These are phyloP conservation scores for Porogramme epimiltina DNA, from an alignment of 1,284 basidiomycete genomes.

Conservation along the genomic window DNA sequence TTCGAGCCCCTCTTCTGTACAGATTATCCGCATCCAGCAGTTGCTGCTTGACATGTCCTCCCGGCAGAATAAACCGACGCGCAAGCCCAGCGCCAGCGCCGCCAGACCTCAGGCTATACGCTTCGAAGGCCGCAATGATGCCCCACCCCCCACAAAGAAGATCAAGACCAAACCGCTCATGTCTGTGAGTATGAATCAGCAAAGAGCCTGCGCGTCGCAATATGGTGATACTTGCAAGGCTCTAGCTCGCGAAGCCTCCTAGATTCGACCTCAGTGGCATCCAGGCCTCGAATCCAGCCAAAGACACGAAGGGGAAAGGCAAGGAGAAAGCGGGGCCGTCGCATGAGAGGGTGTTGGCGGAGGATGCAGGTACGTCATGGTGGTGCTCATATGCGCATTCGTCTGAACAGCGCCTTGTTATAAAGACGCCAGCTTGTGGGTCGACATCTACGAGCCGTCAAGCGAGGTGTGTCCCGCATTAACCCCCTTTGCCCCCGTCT, in stretches of 20 bases:
- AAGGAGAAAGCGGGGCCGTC: conserved; percentile 41
- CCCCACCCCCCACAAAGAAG: conserved; percentile 18
- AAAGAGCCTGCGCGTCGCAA: background rate
- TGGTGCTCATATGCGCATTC: background rate
- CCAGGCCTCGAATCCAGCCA: conserved; percentile 12
- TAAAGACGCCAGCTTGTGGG: conserved; percentile 65
- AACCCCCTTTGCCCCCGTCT: background rate
- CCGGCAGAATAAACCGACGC: conserved; percentile 1
- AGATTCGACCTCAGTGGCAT: conserved; percentile 33
- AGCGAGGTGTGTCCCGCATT: conserved; percentile 50
- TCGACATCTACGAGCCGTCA: conserved; percentile 74
- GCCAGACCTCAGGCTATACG: conserved; percentile 1
- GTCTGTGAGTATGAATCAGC: conserved; percentile 8
- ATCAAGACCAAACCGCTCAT: conserved; percentile 16
- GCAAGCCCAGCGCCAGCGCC: conserved; percentile 3
- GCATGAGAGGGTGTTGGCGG: background rate
- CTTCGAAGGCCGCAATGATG: background rate
- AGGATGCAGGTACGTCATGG: background rate
- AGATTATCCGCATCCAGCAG: too few species aligned
- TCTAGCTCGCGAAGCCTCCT: conserved; percentile 39
- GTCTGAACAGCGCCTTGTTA: background rate
- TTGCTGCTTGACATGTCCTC: too few species aligned
- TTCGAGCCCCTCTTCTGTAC: too few species aligned
- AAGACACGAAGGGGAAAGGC: conserved; percentile 45
- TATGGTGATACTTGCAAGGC: conserved; percentile 14